Conservation (phyloP, 1,139 yeast genomes). For the Kazachstania sp. region DNA sequence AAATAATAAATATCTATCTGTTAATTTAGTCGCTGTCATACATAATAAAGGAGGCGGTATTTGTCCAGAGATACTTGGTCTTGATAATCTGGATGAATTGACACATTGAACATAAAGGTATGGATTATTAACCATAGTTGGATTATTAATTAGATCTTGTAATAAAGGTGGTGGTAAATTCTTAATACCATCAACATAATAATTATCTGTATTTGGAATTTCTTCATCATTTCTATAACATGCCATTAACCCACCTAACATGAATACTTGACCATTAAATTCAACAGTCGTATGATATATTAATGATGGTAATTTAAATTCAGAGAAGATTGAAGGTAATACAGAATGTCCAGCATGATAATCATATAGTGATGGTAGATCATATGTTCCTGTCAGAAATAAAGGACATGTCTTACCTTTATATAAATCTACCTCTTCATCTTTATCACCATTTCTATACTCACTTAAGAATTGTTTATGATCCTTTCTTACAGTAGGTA, state of each 20-base stretch:
- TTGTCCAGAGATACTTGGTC: constrained; percentile 29
- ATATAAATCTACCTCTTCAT: constrained; percentile 5
- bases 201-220: constrained; percentile 32
- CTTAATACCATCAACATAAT: constrained; percentile 32
- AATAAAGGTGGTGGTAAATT: constrained; percentile 40
- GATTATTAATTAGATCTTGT: constrained; percentile 33
- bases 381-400: constrained; percentile 19
- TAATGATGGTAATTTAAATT: constrained; percentile 33
- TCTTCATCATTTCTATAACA: constrained; percentile 29
- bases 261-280: constrained; percentile 31
- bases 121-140: constrained; percentile 34
- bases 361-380: constrained; percentile 19
- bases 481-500: constrained; percentile 15
- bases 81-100: constrained; percentile 32
- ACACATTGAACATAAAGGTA: constrained; percentile 32
- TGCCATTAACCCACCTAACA: constrained; percentile 37
- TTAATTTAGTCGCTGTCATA: constrained; percentile 32
- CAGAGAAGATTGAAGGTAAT: constrained; percentile 34
- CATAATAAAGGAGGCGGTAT: constrained; percentile 38
- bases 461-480: constrained; percentile 8
- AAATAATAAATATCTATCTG: constrained; percentile 35
- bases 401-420: constrained; percentile 19
- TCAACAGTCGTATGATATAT: constrained; percentile 36
- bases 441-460: neutral
- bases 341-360: constrained; percentile 18